Evolutionary conservation across 805 yeast genomes (phyloP), one percentile per base, ranked within the genome.

Genomic region (Pichia rugopelliculosa): DNA sequence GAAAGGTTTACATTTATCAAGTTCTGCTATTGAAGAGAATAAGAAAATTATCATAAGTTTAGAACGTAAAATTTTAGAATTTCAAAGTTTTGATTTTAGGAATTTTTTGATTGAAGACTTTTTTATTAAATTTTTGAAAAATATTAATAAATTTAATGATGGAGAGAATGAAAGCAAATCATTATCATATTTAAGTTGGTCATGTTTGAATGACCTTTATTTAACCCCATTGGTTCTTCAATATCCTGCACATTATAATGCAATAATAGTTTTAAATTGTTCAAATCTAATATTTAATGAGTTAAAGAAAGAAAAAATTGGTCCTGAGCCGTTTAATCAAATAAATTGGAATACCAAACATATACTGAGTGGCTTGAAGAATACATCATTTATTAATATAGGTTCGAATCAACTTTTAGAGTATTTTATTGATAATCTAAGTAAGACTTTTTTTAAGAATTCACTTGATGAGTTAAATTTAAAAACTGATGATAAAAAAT

Each of bases 31-130:
- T 9, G 91, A 84, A 22, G 70, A 67, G 24, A 81, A 80, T 54
- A 72, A 82, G 47, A 77, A 73, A 55, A 70, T 73, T 36, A 68
- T 86, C 2, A 65, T 87, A 55, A 69, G 69, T 17, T 56, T 83
- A 34, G 96, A 89, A 61, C 80, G 82, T 55, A 81, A 79, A 58
- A 69, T 89, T 43, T 68, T 90, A 54, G 96, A 89, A 58, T 73
- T 86, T 1, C 76, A 84, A 54, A 78, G 84, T 21, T 90, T 89
- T 59, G 96, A 89, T 62, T 87, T 87, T 58, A 73, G 95, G 54
- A 73, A 77, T 39, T 79, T 79, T 44, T 78, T 77, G 43, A 73
- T 79, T 24, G 96, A 87, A 60, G 80, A 77, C 54, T 74, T 79
- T 53, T 71, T 85, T 10, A 73, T 87, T 18, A 82, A 83, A 55